Evolutionary conservation across 2,329 filamentous ascomycete species (phyloP), one percentile per base, ranked within the genome.

Genomic region (Pseudogymnoascus destructans): DNA sequence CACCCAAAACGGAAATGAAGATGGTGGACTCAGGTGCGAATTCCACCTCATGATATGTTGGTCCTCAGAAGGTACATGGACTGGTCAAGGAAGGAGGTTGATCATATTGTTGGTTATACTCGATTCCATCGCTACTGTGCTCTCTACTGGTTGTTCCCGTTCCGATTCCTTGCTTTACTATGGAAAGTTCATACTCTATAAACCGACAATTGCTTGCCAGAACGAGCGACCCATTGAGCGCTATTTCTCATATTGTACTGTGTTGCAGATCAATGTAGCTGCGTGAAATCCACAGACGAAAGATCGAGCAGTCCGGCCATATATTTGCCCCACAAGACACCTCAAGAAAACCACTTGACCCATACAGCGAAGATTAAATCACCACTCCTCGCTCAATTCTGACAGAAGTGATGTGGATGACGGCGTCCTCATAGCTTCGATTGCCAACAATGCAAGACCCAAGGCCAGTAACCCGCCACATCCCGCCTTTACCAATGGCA

Each of bases 391-490:
- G 9, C 25, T 52, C 46, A 19, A 19, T 17, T 30, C 46, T 52
- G 46, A 52, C 7, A 13, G 46, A 52, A 17, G 46, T 52, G 15
- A 52, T 13, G 46, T 52, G 25, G 46, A 52, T 52, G n/a, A 52
- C 7, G 25, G 25, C 46, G 9, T 52, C 46, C 15, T 52, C 46
- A 19, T 52, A 52, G 25, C 46, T 13, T 19, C 25, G 46, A 11
- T 52, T 52, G 25, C 46, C 46, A 32, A 13, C 25, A 17, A 52
- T 5, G 25, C 46, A 52, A 9, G 46, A 52, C 2, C 46, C 46
- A 17, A 52, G 25, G 9, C 25, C 2, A 30, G 46, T 55, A n/a
- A 66, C 57, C 13, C 63, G 46, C 60, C 61, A 66, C 56, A 65
- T 60, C 1, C 63, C 64, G 42, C 59, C 60, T 42, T 59, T 58